phyloP scores from a whole-genome alignment of 768 basidiomycete species.

The Podaxis mareebaensis region DNA sequence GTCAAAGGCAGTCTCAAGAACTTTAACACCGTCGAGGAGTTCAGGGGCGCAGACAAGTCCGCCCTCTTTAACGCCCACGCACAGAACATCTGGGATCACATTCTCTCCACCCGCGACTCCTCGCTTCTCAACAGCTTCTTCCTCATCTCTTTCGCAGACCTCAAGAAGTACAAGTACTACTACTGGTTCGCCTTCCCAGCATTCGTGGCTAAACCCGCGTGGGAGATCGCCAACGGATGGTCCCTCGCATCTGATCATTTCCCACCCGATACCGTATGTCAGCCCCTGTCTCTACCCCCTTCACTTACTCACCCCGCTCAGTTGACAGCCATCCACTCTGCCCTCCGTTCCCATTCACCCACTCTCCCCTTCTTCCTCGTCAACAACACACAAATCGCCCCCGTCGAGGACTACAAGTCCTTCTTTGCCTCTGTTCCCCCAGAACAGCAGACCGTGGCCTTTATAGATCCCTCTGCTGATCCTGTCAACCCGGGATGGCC shows the following conservation, averaged over 20 bases:
- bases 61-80: slow-evolving; percentile 77
- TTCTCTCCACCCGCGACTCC: slow-evolving; percentile 51
- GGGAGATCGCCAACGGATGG: slow-evolving; percentile 81
- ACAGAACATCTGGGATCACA: slow-evolving; percentile 74
- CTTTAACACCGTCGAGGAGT: slow-evolving; percentile 97
- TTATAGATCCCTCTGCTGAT: slow-evolving; percentile 85
- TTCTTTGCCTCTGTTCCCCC: slow-evolving; percentile 52
- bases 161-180: slow-evolving; percentile 97
- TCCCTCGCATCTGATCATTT: slow-evolving; percentile 46
- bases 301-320: slow-evolving; percentile 23
- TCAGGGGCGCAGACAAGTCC: slow-evolving; percentile 87
- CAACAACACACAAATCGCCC: slow-evolving; percentile 44
- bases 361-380: slow-evolving; percentile 66
- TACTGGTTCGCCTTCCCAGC: slow-evolving; percentile 99
- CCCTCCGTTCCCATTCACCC: slow-evolving; percentile 39
- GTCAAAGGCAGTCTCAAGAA: slow-evolving; percentile 81
- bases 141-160: slow-evolving; percentile 91
- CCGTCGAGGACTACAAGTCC: slow-evolving; percentile 54
- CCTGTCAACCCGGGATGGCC: slow-evolving; percentile 86
- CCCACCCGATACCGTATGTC: slow-evolving; percentile 39
- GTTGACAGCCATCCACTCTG: slow-evolving; percentile 53
- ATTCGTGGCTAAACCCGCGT: slow-evolving; percentile 84
- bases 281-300: slow-evolving; percentile 1
- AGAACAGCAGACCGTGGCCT: slow-evolving; percentile 50
- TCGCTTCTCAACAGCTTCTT: slow-evolving; percentile 75